Percentiles rank a stretch among this genome's conserved stretches.
phyloP scores from a whole-genome alignment of 2,329 filamentous ascomycete species.

The Aspergillus sp. region DNA sequence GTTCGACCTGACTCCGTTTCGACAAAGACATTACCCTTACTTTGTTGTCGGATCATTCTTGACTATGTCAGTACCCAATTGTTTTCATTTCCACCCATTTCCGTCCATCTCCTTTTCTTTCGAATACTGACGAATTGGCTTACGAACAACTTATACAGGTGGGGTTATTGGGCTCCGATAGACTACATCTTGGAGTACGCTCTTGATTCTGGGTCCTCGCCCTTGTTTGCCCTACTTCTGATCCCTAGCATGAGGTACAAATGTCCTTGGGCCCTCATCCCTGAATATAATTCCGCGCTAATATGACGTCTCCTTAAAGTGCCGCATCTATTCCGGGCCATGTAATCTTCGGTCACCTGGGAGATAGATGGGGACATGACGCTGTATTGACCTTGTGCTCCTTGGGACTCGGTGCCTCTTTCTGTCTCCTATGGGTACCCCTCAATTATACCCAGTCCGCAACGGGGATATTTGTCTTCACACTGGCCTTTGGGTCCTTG shows the following conservation, averaged over 20 bases:
- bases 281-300: too few species aligned
- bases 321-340: too few species aligned
- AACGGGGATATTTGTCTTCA: slow-evolving; percentile 29
- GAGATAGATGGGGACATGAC: not conserved
- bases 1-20: slow-evolving; percentile 28
- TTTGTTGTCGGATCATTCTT: slow-evolving; percentile 28
- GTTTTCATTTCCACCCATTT: not conserved
- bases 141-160: slow-evolving; percentile 9
- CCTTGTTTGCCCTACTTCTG: slow-evolving; percentile 21
- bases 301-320: too few species aligned
- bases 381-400: not conserved
- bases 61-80: slow-evolving; percentile 19
- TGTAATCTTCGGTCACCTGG: too few species aligned
- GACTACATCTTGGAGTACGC: slow-evolving; percentile 22
- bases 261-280: too few species aligned
- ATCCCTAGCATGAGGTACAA: slow-evolving; percentile 29
- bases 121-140: slow-evolving; percentile 1
- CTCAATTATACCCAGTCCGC: slow-evolving; percentile 28
- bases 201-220: slow-evolving; percentile 16
- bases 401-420: not conserved
- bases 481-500: slow-evolving; percentile 27
- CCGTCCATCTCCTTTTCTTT: not conserved
- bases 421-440: slow-evolving; percentile 29
- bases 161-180: slow-evolving; percentile 27
- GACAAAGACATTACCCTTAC: slow-evolving; percentile 22